Conservation (phyloP, 495 filamentous ascomycete genomes). For the Acidomyces sp. region DNA sequence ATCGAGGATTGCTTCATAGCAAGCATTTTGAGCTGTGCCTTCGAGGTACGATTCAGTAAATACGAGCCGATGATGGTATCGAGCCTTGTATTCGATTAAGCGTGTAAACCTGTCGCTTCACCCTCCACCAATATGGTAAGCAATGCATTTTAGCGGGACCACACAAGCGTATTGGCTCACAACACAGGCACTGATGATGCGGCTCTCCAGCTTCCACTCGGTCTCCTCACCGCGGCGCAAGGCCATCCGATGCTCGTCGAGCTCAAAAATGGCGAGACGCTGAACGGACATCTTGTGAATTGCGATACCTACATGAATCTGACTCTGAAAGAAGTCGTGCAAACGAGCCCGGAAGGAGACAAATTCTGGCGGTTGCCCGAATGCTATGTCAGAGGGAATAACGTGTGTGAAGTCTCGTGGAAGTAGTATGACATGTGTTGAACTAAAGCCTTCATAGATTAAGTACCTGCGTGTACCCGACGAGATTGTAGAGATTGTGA, state of each 20-base stretch:
- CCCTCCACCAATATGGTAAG: conserved; percentile 8
- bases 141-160: neutral
- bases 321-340: conserved; percentile 92
- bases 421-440: conserved; percentile 22
- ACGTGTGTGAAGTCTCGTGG: conserved; percentile 40
- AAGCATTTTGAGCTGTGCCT: too few relatives aligned
- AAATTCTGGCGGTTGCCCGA: conserved; percentile 83
- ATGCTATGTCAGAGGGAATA: conserved; percentile 92
- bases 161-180: conserved; percentile 6
- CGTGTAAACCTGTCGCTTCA: too few relatives aligned
- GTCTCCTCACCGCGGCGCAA: conserved; percentile 85
- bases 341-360: conserved; percentile 89
- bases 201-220: conserved; percentile 62
- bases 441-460: conserved; percentile 48
- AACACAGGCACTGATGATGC: conserved; percentile 8
- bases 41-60: too few relatives aligned
- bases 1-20: too few relatives aligned
- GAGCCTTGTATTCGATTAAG: too few relatives aligned
- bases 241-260: conserved; percentile 99
- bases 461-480: conserved; percentile 95
- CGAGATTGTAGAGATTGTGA: conserved; percentile 85
- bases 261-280: conserved; percentile 95
- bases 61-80: too few relatives aligned
- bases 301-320: conserved; percentile 99
- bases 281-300: conserved; percentile 88